These are phyloP conservation scores for Crithidia thermophila DNA, from an alignment of 208 protist species.

Conservation along the genomic window DNA sequence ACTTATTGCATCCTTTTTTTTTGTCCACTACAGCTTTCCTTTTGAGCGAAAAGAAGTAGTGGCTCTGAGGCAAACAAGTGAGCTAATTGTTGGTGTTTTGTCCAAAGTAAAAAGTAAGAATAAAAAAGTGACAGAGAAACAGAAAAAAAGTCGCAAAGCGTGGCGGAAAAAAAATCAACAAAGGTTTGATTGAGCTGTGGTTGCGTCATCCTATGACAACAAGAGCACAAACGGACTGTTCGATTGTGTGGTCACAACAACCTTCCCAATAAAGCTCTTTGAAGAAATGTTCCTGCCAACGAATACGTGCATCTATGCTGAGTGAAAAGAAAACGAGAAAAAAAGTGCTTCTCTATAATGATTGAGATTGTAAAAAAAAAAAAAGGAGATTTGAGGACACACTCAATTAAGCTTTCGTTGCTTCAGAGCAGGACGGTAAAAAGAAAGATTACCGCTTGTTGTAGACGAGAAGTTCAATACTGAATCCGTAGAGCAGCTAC, in stretches of 20 bases:
- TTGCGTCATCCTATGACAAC: no score
- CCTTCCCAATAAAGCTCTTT: no score
- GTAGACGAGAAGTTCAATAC: no score
- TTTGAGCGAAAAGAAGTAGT: not conserved
- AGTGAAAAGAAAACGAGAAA: not conserved
- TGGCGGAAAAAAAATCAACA: not conserved
- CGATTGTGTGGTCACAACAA: no score
- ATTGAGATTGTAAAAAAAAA: not conserved
- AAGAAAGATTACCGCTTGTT: not conserved
- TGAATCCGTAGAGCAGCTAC: no score
- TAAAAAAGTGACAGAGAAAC: slow-evolving; percentile 3
- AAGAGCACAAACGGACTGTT: not conserved
- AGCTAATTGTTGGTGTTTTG: not conserved
- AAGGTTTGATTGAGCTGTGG: no score
- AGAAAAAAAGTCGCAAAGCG: not conserved
- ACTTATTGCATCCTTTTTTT: not conserved
- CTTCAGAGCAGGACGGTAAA: not conserved
- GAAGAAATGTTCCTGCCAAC: no score
- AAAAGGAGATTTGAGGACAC: not conserved
- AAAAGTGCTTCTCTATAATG: slow-evolving; percentile 1
- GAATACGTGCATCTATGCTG: slow-evolving; percentile 3
- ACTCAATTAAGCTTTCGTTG: no score
- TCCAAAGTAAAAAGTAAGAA: not conserved
- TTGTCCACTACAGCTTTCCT: not conserved
- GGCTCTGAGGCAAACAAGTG: not conserved